These are phyloP conservation scores for Cladophialophora exuberans DNA, from an alignment of 2,329 filamentous ascomycete genomes.

Conservation along the genomic window DNA sequence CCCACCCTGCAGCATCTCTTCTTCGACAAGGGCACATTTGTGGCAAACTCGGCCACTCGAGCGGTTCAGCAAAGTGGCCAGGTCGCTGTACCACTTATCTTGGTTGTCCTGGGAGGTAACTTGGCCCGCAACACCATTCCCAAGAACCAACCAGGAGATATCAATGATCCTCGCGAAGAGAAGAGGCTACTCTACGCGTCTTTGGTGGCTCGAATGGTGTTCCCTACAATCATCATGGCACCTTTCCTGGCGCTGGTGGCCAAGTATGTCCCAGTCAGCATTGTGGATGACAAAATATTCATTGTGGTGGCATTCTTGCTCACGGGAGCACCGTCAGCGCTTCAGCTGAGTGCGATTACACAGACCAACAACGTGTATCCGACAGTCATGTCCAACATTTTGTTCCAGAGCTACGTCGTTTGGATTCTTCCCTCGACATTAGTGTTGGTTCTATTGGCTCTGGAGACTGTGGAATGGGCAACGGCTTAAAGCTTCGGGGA, in stretches of 20 bases:
- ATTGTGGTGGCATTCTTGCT: constrained; percentile 97
- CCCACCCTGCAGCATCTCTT: constrained; percentile 81
- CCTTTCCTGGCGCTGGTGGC: constrained; percentile 83
- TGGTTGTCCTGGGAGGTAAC: constrained; percentile 94
- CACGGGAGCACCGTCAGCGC: constrained; percentile 86
- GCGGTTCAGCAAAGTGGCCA: constrained; percentile 83
- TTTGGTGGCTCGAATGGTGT: constrained; percentile 84
- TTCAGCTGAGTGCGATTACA: constrained; percentile 97
- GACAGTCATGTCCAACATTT: constrained; percentile 85
- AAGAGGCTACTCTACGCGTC: constrained; percentile 83
- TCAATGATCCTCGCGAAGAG: constrained; percentile 69
- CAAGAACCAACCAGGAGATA: constrained; percentile 64
- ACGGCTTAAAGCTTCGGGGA: constrained; percentile 11
- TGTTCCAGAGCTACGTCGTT: constrained; percentile 96
- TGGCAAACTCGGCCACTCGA: constrained; percentile 89
- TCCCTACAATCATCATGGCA: constrained; percentile 90
- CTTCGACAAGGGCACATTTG: constrained; percentile 84
- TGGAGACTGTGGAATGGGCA: constrained; percentile 93
- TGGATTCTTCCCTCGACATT: constrained; percentile 97
- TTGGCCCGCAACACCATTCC: constrained; percentile 88
- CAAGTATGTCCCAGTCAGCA: constrained; percentile 89
- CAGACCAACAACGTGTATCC: constrained; percentile 98
- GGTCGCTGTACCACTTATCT: constrained; percentile 91
- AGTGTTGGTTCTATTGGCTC: constrained; percentile 82
- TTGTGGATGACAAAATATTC: constrained; percentile 96